Evolutionary conservation across 345 rosid genomes (phyloP), one percentile per base, ranked within the genome.

Genomic region (Cardamine chenopodiifolia): DNA sequence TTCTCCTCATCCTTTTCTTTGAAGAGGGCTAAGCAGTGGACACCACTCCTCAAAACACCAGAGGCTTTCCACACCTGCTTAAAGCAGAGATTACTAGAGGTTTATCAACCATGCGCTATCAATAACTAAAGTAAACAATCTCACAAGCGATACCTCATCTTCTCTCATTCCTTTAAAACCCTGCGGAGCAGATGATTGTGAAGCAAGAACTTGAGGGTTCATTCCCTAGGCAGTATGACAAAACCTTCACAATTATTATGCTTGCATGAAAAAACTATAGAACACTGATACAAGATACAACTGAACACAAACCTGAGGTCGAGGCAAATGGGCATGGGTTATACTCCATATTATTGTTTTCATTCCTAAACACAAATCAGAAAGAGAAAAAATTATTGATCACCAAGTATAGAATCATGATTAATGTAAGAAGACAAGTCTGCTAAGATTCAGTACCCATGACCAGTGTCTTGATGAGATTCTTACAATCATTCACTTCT

Each of bases 1-100:
- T 83, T 92, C 81, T 92, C 99, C 83, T 95, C 99, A 17, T 95
- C 99, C 83, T 92, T 92, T 73, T 95, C 99, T 88, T 92, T 92
- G 85, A 89, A 95, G 71, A 92, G 98, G 39, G 94, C 96, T 79
- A 95, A 80, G 88, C 99, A 95, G 77, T 90, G 96, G 55, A 95
- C 97, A 69, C 99, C 99, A 81, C 98, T 92, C 82, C 85, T 92
- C 61, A 95, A 74, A 75, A 95, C 97, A 79, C 97, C 98, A 57
- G 97, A 91, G 64, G 99, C 97, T 88, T 95, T 92, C 91, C 94
- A 86, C 42, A 92, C 96, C 99, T 95, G 78, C 32, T 56, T 39
- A 75, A 79, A 71, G 61, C 62, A 64, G 77, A 70, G 64, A 58
- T 82, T 52, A 76, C 61, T 49, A 66, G 47, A 81, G 31, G 74